Percentiles rank a stretch among this genome's conserved stretches.
Conservation (phyloP, 306 rosid genomes). For the Vigna mungo region DNA sequence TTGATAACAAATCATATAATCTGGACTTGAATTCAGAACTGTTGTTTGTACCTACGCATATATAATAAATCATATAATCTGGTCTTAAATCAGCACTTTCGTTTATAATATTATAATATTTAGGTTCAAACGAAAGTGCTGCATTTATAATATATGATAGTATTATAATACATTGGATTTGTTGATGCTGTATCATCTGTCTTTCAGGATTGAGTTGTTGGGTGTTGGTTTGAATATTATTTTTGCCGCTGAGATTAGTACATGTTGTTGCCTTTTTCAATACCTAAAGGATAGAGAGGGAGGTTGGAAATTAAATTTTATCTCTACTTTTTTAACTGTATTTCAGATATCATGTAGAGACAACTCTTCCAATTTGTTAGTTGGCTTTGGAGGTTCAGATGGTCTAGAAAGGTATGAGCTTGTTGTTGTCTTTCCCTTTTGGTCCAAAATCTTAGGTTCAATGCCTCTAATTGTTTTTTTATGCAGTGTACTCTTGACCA, state of each 20-base stretch:
- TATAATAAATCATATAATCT: background rate
- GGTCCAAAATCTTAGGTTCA: slow-evolving; percentile 18
- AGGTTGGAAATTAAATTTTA: background rate
- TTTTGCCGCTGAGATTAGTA: background rate
- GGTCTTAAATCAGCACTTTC: background rate
- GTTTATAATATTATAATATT: background rate
- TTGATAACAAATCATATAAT: slow-evolving; percentile 3
- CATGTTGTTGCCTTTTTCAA: slow-evolving; percentile 17
- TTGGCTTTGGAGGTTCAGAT: slow-evolving; percentile 47
- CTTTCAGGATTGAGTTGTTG: slow-evolving; percentile 19
- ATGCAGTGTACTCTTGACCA: slow-evolving; percentile 71
- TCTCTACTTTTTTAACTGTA: slow-evolving; percentile 16
- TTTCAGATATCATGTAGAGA: slow-evolving; percentile 51
- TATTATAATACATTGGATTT: background rate
- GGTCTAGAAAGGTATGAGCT: slow-evolving; percentile 61
- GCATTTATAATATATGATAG: too few species aligned
- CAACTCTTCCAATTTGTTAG: slow-evolving; percentile 43
- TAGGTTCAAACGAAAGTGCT: too few species aligned
- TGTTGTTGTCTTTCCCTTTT: slow-evolving; percentile 7
- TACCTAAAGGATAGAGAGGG: slow-evolving; percentile 10
- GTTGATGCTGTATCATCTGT: slow-evolving; percentile 5
- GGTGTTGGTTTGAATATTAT: background rate
- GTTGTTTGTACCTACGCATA: background rate
- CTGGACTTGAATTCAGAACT: slow-evolving; percentile 9
- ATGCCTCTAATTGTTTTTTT: slow-evolving; percentile 33